Evolutionary conservation across 2,329 filamentous ascomycete species (phyloP).

Genomic region (Plectosphaerella plurivora): DNA sequence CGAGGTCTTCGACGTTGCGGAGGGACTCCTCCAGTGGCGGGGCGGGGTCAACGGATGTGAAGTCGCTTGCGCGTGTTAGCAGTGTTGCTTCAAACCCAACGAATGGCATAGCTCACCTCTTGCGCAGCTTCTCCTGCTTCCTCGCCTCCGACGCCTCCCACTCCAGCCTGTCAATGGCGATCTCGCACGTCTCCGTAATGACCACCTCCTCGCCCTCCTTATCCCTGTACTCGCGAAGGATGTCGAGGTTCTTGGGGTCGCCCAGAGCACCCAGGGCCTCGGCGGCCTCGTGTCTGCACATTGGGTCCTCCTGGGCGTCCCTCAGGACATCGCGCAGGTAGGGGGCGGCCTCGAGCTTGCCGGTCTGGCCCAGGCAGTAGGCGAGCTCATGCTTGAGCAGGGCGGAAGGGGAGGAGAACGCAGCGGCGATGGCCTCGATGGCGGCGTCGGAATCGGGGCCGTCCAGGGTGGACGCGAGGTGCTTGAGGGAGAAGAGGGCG

Average conservation of each 20-base stretch:
- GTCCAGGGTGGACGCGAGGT: conserved; percentile 68
- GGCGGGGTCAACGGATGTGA: conserved; percentile 91
- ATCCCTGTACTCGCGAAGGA: conserved; percentile 72
- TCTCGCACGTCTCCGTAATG: conserved; percentile 93
- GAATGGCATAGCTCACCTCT: conserved; percentile 55
- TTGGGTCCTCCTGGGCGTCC: conserved; percentile 78
- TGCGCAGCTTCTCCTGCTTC: conserved; percentile 71
- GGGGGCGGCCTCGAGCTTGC: conserved; percentile 68
- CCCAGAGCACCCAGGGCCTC: conserved; percentile 90
- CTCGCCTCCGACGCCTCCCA: conserved; percentile 79
- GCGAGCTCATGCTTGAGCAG: conserved; percentile 94
- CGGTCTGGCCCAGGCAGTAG: conserved; percentile 92
- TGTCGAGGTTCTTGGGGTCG: conserved; percentile 65
- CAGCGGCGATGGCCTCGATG: conserved; percentile 81
- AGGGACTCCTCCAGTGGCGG: conserved; percentile 75
- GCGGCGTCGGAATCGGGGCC: conserved; percentile 55
- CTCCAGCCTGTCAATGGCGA: conserved; percentile 87
- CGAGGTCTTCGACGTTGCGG: conserved; percentile 68
- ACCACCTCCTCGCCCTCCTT: conserved; percentile 71
- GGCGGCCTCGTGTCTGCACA: conserved; percentile 95
- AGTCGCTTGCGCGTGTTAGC: conserved; percentile 60
- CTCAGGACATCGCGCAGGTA: conserved; percentile 71
- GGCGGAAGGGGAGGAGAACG: conserved; percentile 77
- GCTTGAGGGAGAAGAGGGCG: conserved; percentile 95
- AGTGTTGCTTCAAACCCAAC: conserved; percentile 1